phyloP scores from a whole-genome alignment of 2,329 filamentous ascomycete genomes.

The Gaeumannomyces tritici region DNA sequence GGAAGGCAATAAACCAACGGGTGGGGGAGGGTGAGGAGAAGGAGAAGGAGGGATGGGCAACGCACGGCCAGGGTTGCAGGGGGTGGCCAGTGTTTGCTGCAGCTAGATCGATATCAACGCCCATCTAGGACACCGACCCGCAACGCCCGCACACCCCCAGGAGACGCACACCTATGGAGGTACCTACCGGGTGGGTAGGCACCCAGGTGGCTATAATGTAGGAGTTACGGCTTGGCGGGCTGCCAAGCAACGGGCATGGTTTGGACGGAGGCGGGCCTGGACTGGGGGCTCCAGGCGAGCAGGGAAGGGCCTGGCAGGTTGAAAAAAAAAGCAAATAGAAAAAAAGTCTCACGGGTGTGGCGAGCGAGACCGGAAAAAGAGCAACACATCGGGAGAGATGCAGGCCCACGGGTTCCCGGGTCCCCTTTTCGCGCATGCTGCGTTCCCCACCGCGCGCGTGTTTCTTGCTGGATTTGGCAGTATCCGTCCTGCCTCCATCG shows the following conservation, averaged over 20 bases:
- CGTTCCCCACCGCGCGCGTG: no score
- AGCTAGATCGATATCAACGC: not conserved
- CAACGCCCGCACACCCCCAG: not conserved
- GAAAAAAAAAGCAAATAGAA: no score
- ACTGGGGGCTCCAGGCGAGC: no score
- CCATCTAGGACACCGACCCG: not conserved
- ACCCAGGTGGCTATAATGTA: no score
- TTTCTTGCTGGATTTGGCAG: not conserved
- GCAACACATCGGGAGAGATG: no score
- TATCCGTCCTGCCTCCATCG: not conserved
- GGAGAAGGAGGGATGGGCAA: no score
- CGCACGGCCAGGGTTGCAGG: not conserved
- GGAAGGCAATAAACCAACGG: not conserved
- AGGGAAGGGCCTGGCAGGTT: not conserved
- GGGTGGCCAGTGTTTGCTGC: not conserved
- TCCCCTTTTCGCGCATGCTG: no score
- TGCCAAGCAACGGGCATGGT: not conserved
- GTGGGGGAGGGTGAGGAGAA: no score
- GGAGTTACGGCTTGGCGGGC: not conserved
- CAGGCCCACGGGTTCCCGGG: no score
- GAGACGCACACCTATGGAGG: not conserved
- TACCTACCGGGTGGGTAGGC: no score
- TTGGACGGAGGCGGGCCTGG: no score
- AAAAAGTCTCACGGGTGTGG: not conserved
- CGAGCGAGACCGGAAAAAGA: not conserved